Conservation (phyloP, 345 rosid species). For the Salix koriyanagi region DNA sequence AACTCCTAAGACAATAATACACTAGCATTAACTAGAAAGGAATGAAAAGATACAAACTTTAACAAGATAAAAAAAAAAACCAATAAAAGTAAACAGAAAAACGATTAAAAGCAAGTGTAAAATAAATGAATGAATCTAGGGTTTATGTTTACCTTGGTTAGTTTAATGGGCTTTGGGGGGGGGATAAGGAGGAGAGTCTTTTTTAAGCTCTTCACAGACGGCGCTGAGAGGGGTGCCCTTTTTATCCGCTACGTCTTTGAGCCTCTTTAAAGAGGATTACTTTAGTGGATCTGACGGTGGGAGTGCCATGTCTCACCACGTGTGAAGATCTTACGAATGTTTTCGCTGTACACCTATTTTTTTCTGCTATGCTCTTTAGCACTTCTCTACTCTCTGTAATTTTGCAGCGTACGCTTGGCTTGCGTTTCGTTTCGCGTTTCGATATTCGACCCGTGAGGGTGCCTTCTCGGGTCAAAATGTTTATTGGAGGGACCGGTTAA, state of each 20-base stretch:
- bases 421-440: neutral
- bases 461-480: too few relatives aligned
- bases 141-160: neutral
- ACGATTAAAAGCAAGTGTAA: neutral
- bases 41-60: neutral
- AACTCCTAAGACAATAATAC: neutral
- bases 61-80: neutral
- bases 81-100: neutral
- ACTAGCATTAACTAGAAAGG: neutral
- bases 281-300: neutral
- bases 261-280: neutral
- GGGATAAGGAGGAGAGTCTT: neutral
- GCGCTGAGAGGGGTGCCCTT: neutral
- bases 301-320: neutral
- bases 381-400: neutral
- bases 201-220: neutral
- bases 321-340: neutral
- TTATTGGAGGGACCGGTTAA: too few relatives aligned
- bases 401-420: neutral
- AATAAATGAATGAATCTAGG: neutral
- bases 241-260: neutral
- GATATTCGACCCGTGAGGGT: too few relatives aligned
- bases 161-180: neutral
- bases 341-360: neutral
- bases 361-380: neutral